Evolutionary conservation across 192 early-diverging fungal species (phyloP).

Genomic region (Coemansia sp.): DNA sequence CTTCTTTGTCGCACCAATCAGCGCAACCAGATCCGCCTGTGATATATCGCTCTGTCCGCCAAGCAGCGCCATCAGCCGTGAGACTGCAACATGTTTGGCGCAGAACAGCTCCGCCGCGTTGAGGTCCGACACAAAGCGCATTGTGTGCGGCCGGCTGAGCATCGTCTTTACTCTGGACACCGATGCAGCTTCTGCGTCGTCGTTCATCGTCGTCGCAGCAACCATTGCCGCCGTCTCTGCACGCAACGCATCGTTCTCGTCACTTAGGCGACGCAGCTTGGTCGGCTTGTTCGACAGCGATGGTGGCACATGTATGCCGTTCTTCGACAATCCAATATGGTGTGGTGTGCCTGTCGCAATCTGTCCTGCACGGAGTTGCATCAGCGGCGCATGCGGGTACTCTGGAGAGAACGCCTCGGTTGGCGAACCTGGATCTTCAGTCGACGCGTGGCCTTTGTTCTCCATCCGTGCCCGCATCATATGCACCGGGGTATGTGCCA

Average conservation of each 20-base stretch:
- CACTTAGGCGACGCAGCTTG: slow-evolving; percentile 44
- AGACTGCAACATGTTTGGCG: slow-evolving; percentile 80
- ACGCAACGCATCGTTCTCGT: slow-evolving; percentile 21
- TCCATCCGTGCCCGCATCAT: slow-evolving; percentile 55
- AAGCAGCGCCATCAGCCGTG: slow-evolving; percentile 70
- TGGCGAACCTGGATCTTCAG: slow-evolving; percentile 18
- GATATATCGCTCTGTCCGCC: slow-evolving; percentile 61
- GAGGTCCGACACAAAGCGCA: slow-evolving; percentile 54
- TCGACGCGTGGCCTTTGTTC: slow-evolving; percentile 23
- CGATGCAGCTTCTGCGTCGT: slow-evolving; percentile 27
- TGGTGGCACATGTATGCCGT: slow-evolving; percentile 1
- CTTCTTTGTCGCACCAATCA: slow-evolving; percentile 75
- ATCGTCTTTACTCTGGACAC: slow-evolving; percentile 47
- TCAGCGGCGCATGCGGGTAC: slow-evolving; percentile 17
- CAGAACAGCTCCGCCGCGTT: slow-evolving; percentile 79
- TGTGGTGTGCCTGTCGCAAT: slow-evolving; percentile 6
- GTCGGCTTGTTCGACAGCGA: slow-evolving; percentile 21
- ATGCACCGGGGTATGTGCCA: slow-evolving; percentile 47
- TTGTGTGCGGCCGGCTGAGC: slow-evolving; percentile 52
- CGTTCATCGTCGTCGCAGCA: slow-evolving; percentile 9
- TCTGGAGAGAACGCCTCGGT: slow-evolving; percentile 14
- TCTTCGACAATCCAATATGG: slow-evolving; percentile 4
- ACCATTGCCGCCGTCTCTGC: slow-evolving; percentile 1
- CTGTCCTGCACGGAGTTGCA: slow-evolving; percentile 31
- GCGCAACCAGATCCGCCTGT: slow-evolving; percentile 71